These are phyloP conservation scores for Kandelia obovata DNA, from an alignment of 345 rosid species.

Conservation along the genomic window DNA sequence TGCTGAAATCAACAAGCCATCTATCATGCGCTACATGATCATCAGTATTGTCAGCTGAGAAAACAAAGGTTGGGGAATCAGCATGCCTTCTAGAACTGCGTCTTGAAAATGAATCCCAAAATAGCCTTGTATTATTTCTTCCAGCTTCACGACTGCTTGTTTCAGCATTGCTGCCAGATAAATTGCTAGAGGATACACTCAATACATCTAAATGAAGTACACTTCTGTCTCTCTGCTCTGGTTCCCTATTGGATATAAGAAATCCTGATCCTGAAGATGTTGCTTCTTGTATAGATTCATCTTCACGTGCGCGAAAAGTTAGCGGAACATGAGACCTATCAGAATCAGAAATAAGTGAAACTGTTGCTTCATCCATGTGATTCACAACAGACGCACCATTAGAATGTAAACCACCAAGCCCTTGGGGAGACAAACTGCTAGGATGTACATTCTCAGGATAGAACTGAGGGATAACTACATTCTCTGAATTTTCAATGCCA, in stretches of 20 bases:
- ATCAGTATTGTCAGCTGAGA: conserved; percentile 41
- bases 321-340: conserved; percentile 29
- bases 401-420: conserved; percentile 28
- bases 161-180: conserved; percentile 39
- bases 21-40: conserved; percentile 43
- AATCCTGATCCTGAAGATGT: conserved; percentile 48
- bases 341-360: conserved; percentile 17
- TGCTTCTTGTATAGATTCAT: conserved; percentile 33
- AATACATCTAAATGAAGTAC: conserved; percentile 52
- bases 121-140: conserved; percentile 48
- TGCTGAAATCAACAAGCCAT: conserved; percentile 53
- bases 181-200: conserved; percentile 47
- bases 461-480: conserved; percentile 31
- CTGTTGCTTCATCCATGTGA: conserved; percentile 29
- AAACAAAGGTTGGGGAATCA: conserved; percentile 41
- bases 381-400: conserved; percentile 26
- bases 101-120: conserved; percentile 60
- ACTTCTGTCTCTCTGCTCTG: conserved; percentile 33
- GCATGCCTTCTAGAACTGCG: conserved; percentile 40
- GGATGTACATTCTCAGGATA: conserved; percentile 24
- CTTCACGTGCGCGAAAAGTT: conserved; percentile 20
- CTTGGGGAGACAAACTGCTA: conserved; percentile 31
- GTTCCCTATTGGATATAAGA: conserved; percentile 46
- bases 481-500: conserved; percentile 42
- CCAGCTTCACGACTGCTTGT: conserved; percentile 38